Percentiles rank a stretch among this genome's conserved stretches.
phyloP scores from a whole-genome alignment of 768 basidiomycete species.

The Lyophyllum shimeji region DNA sequence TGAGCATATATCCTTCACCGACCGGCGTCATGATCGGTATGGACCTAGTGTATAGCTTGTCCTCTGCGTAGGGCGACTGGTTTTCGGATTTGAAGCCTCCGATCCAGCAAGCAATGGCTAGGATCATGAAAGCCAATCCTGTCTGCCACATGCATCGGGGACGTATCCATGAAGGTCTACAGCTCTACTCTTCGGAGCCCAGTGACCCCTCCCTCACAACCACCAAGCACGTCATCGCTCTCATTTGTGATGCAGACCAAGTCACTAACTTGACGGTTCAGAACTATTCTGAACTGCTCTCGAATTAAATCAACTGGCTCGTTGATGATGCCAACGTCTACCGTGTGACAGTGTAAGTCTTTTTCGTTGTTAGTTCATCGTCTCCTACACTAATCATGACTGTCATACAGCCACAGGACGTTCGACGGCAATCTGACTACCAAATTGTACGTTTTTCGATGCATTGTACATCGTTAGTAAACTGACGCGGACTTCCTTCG shows the following conservation, averaged over 20 bases:
- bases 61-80: constrained; percentile 99
- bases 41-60: constrained; percentile 97
- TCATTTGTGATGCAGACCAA: not conserved
- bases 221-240: constrained; percentile 58
- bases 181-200: constrained; percentile 97
- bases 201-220: constrained; percentile 98
- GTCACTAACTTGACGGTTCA: constrained; percentile 19
- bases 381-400: not conserved
- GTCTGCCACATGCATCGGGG: constrained; percentile 96
- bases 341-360: constrained; percentile 82
- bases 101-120: constrained; percentile 98
- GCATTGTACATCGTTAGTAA: not conserved
- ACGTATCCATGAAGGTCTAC: constrained; percentile 97
- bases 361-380: not conserved
- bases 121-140: constrained; percentile 99
- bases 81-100: constrained; percentile 99
- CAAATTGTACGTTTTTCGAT: constrained; percentile 54
- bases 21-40: constrained; percentile 99
- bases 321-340: constrained; percentile 99
- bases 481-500: not conserved
- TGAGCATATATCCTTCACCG: constrained; percentile 99
- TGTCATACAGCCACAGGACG: constrained; percentile 79
- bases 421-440: constrained; percentile 99
- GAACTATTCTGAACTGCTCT: constrained; percentile 95
- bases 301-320: constrained; percentile 99